Evolutionary conservation across 208 protist species (phyloP).

Genomic region (Leishmania arabica): DNA sequence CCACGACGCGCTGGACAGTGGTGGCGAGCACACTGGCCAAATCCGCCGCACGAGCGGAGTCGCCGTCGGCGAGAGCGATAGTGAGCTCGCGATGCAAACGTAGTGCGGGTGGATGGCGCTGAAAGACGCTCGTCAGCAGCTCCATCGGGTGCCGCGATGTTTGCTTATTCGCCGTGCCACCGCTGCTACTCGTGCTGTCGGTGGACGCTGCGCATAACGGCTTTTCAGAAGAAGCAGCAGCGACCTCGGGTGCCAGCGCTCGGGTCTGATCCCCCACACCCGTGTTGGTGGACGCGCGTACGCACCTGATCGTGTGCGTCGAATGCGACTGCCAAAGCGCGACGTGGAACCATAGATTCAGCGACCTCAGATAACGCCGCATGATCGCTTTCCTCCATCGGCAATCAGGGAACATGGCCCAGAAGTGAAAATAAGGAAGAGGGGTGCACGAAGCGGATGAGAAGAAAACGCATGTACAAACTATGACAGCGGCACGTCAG

Average conservation of each 20-base stretch:
- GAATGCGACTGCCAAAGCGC: neutral
- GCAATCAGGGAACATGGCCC: neutral
- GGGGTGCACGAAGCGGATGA: neutral
- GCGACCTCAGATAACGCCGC: neutral
- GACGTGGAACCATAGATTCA: neutral
- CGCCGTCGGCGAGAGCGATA: slow-evolving; percentile 60
- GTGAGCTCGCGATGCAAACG: slow-evolving; percentile 79
- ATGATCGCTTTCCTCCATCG: neutral
- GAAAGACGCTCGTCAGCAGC: slow-evolving; percentile 69
- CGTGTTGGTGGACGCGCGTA: neutral
- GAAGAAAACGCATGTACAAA: slow-evolving; percentile 14
- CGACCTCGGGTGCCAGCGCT: neutral
- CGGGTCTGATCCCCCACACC: neutral
- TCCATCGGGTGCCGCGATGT: slow-evolving; percentile 52
- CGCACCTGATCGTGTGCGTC: neutral
- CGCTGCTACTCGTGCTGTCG: neutral
- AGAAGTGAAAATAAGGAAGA: neutral
- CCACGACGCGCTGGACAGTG: slow-evolving; percentile 38
- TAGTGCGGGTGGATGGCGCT: slow-evolving; percentile 59
- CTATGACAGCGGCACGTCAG: neutral
- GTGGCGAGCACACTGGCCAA: slow-evolving; percentile 64
- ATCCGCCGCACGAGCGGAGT: slow-evolving; percentile 63
- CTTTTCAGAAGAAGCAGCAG: neutral
- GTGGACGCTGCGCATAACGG: too few species aligned
- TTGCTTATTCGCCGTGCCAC: neutral